A percentile compares a stretch with the other conserved stretches of the same genome.
phyloP scores from a whole-genome alignment of 441 rosid genomes.

The Geranium incanum region DNA sequence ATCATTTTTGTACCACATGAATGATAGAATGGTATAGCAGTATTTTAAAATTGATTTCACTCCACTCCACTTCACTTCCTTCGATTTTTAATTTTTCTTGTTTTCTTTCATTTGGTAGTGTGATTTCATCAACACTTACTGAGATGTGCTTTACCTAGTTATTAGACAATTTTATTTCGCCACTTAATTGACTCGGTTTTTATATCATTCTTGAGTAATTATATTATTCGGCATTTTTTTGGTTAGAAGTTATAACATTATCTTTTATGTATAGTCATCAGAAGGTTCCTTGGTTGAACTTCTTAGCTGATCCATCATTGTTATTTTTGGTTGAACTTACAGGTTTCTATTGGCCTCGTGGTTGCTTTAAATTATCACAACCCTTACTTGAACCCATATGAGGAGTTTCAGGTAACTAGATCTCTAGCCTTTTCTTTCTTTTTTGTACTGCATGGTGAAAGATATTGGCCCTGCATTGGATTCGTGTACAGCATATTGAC shows the following conservation, averaged over 20 bases:
- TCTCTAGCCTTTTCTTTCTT: conserved; percentile 1
- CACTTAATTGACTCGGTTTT: background rate
- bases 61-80: background rate
- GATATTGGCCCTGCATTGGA: background rate
- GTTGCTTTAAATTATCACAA: conserved; percentile 82
- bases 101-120: background rate
- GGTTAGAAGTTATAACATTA: conserved; percentile 10
- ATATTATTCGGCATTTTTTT: conserved; percentile 1
- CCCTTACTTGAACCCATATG: conserved; percentile 82
- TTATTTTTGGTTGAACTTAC: conserved; percentile 28
- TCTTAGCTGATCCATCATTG: conserved; percentile 17
- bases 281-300: conserved; percentile 10
- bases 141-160: conserved; percentile 4
- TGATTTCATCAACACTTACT: background rate
- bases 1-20: conserved; percentile 95
- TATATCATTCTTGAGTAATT: conserved; percentile 9
- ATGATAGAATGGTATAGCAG: conserved; percentile 55
- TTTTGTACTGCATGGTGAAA: background rate
- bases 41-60: background rate
- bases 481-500: background rate
- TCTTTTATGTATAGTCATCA: conserved; percentile 9
- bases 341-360: conserved; percentile 87
- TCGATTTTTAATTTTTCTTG: background rate
- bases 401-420: conserved; percentile 78
- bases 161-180: background rate